Evolutionary conservation across 2,329 filamentous ascomycete genomes (phyloP), one percentile per base, ranked within the genome.

Genomic region (Penicillium nordicum): DNA sequence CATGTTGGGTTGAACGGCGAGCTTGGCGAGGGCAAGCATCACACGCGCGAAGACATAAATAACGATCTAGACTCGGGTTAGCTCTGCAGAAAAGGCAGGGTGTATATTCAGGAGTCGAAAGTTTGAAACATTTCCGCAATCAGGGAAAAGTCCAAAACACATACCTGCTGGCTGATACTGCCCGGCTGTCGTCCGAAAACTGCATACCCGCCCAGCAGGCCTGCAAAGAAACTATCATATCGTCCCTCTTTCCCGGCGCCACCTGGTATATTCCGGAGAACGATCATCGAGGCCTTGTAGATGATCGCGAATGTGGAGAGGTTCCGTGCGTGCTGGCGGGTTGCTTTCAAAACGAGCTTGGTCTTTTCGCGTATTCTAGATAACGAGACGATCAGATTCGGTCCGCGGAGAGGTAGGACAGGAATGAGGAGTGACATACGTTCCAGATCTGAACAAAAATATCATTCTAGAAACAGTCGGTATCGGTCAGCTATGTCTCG

Each of bases 21-120:
- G 79, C 69, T 91, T 90, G 32, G 92, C 94, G 25, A 95, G 78
- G 9, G 90, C 90, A 34, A 99, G 84, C 58, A 88, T 82, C 16
- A 97, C 94, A 63, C 94, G 87, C 46, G 94, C 94, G 71, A 97
- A 97, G 61, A 99, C 89, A 79, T 99, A 99, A 67, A 97, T 90
- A 74, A 96, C 92, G 72, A 99, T 99, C 81, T 99, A 52, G 18
- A 41, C n/a, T 8, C 2, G 14, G 30, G 38, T 65, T 53, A 65
- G 63, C 27, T 49, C 29, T 34, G 36, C 16, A 40, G 2, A 36
- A 34, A 27, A 45, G 7, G 4, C 1, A 12, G 30, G 3, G 3
- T 29, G 2, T 7, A 34, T 14, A 34, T 10, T 34, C 18, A 5
- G 30, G 18, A 21, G 5, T 11, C 29, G 11, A 7, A 36, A 3